Conservation (phyloP, 345 rosid species). For the Toxicodendron radicans region DNA sequence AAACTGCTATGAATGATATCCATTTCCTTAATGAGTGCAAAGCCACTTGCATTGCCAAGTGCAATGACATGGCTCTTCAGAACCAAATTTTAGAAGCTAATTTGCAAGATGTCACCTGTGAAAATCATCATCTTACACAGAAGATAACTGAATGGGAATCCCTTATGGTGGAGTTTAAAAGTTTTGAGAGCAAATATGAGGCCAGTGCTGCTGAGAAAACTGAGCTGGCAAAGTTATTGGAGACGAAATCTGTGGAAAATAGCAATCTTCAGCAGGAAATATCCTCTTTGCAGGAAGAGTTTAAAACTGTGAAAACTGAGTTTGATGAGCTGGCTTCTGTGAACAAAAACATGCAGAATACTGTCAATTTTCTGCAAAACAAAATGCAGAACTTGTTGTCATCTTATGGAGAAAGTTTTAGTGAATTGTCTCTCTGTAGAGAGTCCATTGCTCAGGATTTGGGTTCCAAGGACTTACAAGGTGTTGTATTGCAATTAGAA, state of each 20-base stretch:
- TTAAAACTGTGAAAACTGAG: slow-evolving; percentile 42
- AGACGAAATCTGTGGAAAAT: slow-evolving; percentile 55
- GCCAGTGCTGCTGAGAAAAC: slow-evolving; percentile 54
- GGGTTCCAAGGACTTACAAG: slow-evolving; percentile 44
- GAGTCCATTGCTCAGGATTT: slow-evolving; percentile 35
- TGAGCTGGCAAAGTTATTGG: slow-evolving; percentile 59
- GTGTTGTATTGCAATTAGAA: slow-evolving; percentile 42
- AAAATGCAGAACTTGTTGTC: slow-evolving; percentile 46
- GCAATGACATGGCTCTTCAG: slow-evolving; percentile 55
- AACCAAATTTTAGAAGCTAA: slow-evolving; percentile 58
- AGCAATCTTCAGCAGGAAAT: slow-evolving; percentile 46
- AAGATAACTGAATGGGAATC: slow-evolving; percentile 76
- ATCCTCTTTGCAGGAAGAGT: slow-evolving; percentile 51
- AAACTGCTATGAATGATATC: slow-evolving; percentile 62
- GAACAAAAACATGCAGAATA: slow-evolving; percentile 51
- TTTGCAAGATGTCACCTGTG: slow-evolving; percentile 49
- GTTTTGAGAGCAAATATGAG: slow-evolving; percentile 58
- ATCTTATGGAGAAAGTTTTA: slow-evolving; percentile 42
- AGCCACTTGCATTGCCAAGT: slow-evolving; percentile 53
- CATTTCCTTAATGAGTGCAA: slow-evolving; percentile 58
- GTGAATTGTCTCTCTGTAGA: slow-evolving; percentile 33
- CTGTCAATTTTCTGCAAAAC: slow-evolving; percentile 36
- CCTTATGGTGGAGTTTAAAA: slow-evolving; percentile 46
- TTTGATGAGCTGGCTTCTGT: slow-evolving; percentile 47
- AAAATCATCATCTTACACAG: slow-evolving; percentile 59